A percentile compares a stretch with the other conserved stretches of the same genome.
Conservation (phyloP, 805 yeast species). For the Candida gorgasii region DNA sequence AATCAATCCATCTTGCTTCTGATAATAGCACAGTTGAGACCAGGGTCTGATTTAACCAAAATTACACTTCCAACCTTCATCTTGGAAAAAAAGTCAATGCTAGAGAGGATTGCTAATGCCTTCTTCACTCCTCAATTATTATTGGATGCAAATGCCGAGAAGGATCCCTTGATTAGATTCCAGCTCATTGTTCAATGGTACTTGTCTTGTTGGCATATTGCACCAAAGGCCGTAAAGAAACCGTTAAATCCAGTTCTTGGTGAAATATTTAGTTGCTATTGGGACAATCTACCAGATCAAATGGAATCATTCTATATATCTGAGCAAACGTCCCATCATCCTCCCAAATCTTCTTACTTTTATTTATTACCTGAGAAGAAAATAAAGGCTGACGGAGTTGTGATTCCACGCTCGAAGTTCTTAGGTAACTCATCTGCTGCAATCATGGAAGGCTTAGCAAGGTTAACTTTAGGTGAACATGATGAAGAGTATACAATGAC, state of each 20-base stretch:
- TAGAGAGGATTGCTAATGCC: slow-evolving; percentile 91
- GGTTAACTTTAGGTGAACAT: slow-evolving; percentile 64
- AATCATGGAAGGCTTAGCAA: slow-evolving; percentile 90
- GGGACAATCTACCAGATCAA: slow-evolving; percentile 78
- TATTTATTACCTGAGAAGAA: slow-evolving; percentile 78
- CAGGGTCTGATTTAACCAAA: slow-evolving; percentile 86
- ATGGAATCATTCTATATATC: slow-evolving; percentile 78
- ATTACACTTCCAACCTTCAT: slow-evolving; percentile 96
- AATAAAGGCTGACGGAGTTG: slow-evolving; percentile 85
- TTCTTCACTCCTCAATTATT: slow-evolving; percentile 77
- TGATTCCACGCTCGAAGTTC: slow-evolving; percentile 84
- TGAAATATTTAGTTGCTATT: slow-evolving; percentile 85
- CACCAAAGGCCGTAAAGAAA: slow-evolving; percentile 97
- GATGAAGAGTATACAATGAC: slow-evolving; percentile 77
- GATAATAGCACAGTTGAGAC: slow-evolving; percentile 87
- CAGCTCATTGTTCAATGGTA: slow-evolving; percentile 82
- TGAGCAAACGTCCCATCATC: slow-evolving; percentile 97
- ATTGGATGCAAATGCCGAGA: slow-evolving; percentile 61
- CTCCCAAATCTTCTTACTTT: slow-evolving; percentile 95
- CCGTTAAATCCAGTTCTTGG: slow-evolving; percentile 95
- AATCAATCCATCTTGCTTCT: slow-evolving; percentile 85
- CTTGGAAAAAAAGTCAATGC: slow-evolving; percentile 91
- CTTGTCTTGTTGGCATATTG: slow-evolving; percentile 95
- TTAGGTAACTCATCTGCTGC: slow-evolving; percentile 97
- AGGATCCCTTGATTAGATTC: slow-evolving; percentile 68